Evolutionary conservation across 2,329 filamentous ascomycete genomes (phyloP), one percentile per base, ranked within the genome.

Genomic region (Sphaerulina musiva): DNA sequence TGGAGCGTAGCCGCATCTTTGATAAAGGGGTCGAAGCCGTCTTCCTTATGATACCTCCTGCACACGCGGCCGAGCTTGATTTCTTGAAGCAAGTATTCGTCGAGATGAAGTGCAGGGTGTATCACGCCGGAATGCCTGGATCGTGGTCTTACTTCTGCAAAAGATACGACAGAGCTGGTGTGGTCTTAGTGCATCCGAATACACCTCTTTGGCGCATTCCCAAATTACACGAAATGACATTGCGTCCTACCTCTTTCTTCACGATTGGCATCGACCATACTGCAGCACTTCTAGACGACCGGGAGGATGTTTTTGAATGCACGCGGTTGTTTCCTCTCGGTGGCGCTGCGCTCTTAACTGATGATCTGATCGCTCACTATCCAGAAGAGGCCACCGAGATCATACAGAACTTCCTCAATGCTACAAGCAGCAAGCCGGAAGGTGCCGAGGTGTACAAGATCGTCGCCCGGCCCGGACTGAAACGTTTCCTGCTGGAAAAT

Each of bases 271-370:
- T 53, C 61, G 70, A 64, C 41, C 53, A 44, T 46, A 50, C 23
- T 17, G 53, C 29, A 58, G 46, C 55, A 23, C 58, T 38, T 11
- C 9, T 44, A 1, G 47, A 59, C 36, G 61, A 66, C 9, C 29
- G 54, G 10, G 55, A 60, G 9, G 51, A 60, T 4, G 42, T 38
- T 4, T 63, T 61, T 7, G 54, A 54, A 4, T 63, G 59, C 53
- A 54, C 65, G 60, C 55, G 67, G 54, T 46, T 69, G 56, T 74
- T 75, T 43, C 70, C 72, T 1, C 58, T 63, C 23, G 73, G 73
- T 5, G 66, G 64, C 6, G 65, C 73, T 5, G 67, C 71, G 9
- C 72, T 73, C 58, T 70, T 76, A 12, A 75, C 73, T 1, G 73
- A 76, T 39, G 70, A 75, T 29, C 65, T 74, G 1, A 72, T 76